Evolutionary conservation across 805 yeast genomes (phyloP), one percentile per base, ranked within the genome.

Genomic region (Grigorovia humatica): DNA sequence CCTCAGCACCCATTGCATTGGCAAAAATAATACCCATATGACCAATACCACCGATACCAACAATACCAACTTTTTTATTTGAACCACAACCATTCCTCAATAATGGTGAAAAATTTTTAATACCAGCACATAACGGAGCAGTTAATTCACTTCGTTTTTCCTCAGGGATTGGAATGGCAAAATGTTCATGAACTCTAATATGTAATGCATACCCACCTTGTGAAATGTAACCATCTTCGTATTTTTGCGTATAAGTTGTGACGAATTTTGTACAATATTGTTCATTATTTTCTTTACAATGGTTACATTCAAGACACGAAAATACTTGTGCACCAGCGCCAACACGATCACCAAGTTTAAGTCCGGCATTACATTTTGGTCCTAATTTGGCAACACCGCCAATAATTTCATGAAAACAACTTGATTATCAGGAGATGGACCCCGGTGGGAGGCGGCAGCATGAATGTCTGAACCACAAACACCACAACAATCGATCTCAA

Each of bases 101-200:
- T n/a, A n/a, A n/a, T n/a, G n/a, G n/a, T n/a, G n/a, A n/a, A n/a
- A n/a, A n/a, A n/a, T n/a, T n/a, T n/a, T n/a, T 85, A 63, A 82
- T 70, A 51, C 91, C 91, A 51, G 88, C 91, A 72, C 91, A 85
- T 70, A 83, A 68, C 69, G 90, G 89, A 3, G 88, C 89, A 30
- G 80, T 87, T 30, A 73, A 69, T 40, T 73, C 77, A 46, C 78
- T 71, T 41, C 75, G 71, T 43, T 81, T 59, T 13, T 58, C 65
- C 13, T 77, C 78, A 44, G 91, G 89, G 53, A 84, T 76, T 46
- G 79, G 80, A 70, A 84, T 75, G 2, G 76, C 83, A 63, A 80
- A 80, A 53, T 75, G 73, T 64, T 82, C 85, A 65, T 80, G 76
- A 48, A 81, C 80, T 70, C n/a, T n/a, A n/a, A n/a, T n/a, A n/a